A percentile compares a stretch with the other conserved stretches of the same genome.
These are phyloP conservation scores for Flaveria brownii DNA, from an alignment of 129 eudicot species.

Conservation along the genomic window DNA sequence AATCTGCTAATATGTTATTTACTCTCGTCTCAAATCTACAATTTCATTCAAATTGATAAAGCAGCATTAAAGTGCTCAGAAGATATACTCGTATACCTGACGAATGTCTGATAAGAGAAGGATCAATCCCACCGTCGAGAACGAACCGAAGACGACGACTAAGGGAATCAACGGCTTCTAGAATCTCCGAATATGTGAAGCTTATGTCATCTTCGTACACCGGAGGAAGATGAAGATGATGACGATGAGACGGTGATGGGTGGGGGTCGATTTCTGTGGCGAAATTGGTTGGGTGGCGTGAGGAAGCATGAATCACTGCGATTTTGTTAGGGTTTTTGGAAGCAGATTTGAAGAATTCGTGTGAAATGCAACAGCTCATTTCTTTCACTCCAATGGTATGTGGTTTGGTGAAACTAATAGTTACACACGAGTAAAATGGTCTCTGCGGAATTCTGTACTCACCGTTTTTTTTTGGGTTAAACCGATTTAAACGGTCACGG, in stretches of 20 bases:
- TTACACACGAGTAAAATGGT: no score
- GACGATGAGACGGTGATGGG: background rate
- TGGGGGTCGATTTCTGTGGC: background rate
- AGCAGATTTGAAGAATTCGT: slow-evolving; percentile 57
- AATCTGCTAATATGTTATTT: background rate
- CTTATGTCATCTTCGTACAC: slow-evolving; percentile 61
- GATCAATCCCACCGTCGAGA: slow-evolving; percentile 60
- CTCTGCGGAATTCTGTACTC: no score
- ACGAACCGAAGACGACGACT: slow-evolving; percentile 55
- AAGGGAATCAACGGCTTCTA: slow-evolving; percentile 62
- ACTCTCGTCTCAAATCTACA: background rate
- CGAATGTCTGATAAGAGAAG: slow-evolving; percentile 43
- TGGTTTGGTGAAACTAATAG: no score
- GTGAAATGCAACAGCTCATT: slow-evolving; percentile 67
- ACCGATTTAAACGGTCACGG: no score
- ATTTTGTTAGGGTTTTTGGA: slow-evolving; percentile 52
- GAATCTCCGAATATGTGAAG: slow-evolving; percentile 67
- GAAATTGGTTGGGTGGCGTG: slow-evolving; percentile 22
- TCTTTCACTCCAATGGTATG: background rate
- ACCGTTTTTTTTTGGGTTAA: no score
- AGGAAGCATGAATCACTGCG: slow-evolving; percentile 74
- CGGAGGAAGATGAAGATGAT: slow-evolving; percentile 36
- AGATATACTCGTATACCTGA: slow-evolving; percentile 40
- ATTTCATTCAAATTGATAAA: background rate
- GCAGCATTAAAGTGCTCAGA: background rate